A percentile compares a stretch with the other conserved stretches of the same genome.
phyloP scores from a whole-genome alignment of 73 alveolate species.

The Blepharisma japonicum region DNA sequence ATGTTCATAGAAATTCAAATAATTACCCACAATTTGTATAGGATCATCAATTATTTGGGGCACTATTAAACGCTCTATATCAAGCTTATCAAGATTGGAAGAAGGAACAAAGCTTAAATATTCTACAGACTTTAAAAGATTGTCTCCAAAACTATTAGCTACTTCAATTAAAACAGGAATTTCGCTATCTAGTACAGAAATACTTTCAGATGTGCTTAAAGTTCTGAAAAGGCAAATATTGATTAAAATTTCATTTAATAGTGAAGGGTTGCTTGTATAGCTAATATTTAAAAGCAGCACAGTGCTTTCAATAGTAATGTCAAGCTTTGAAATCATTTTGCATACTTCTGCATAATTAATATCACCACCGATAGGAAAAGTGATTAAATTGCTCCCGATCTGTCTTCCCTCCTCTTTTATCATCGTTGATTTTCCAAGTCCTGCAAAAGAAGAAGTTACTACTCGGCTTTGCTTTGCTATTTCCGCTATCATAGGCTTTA shows the following conservation, averaged over 20 bases:
- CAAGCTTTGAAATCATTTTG: neutral
- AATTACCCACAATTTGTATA: too few species aligned
- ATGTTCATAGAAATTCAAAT: too few species aligned
- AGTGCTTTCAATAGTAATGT: neutral
- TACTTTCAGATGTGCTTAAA: neutral
- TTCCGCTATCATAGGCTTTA: neutral
- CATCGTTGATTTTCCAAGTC: neutral
- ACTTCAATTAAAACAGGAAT: neutral
- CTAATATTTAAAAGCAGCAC: neutral
- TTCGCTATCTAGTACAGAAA: too few species aligned
- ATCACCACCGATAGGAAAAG: neutral
- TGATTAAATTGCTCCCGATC: neutral
- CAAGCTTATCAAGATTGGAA: too few species aligned
- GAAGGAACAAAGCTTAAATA: neutral
- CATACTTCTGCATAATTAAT: neutral
- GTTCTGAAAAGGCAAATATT: neutral
- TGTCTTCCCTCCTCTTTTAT: neutral
- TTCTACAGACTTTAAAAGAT: neutral
- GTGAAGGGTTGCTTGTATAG: neutral
- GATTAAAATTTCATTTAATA: slow-evolving; percentile 8
- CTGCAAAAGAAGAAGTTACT: neutral
- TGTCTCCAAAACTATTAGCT: neutral
- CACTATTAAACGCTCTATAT: too few species aligned
- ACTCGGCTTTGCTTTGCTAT: neutral
- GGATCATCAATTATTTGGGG: too few species aligned